Base-by-base conservation (phyloP, 2,329 filamentous ascomycete species). In the Basipetospora chlamydospora region DNA sequence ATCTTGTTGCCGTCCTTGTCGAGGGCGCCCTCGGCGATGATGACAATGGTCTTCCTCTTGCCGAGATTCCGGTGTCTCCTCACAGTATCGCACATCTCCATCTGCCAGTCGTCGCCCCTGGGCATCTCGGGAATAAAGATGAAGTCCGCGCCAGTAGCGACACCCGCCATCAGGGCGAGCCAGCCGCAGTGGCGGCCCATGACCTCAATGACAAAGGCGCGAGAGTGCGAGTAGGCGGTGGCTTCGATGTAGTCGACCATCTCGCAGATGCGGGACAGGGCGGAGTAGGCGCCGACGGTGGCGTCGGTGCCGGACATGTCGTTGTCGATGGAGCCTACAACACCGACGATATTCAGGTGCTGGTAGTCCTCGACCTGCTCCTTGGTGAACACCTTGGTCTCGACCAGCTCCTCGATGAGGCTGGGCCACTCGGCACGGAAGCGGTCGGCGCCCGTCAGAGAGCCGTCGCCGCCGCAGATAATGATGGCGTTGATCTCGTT, bases 121-220 rank as follows among this genome's bases (percentile, higher is more conserved):
- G 90, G 90, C 54, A 87, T 86, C 60, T 98, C 90, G 0, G 90
- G 90, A 44, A 95, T 88, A 58, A 98, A 96, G 48, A 96, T 74
- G 59, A 92, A 98, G 58, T 98, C 90, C 12, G 90, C 87, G 34
- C 88, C 90, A 1, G 85, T 94, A 40, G 84, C 87, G 41, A 98
- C 87, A 50, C 87, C 88, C 11, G 88, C 81, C 80, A 96, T 95
- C 42, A 98, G 70, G 28, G 90, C 90, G 43, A 98, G 67, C 90
- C 90, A 98, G 43, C 90, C 90, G 56, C 90, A 98, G 60, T 98
- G 88, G 41, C 90, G 73, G 34, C 90, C 90, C 90, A 98, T 98
- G 50, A 98, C 90, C 58, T 95, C 90, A 43, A 98, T 82, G 39
- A 98, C 87, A 57, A 98, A 98, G 26, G 90, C 90, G 48, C 90